Base-by-base conservation (phyloP, 2,329 filamentous ascomycete genomes). In the Monosporascus sp. region DNA sequence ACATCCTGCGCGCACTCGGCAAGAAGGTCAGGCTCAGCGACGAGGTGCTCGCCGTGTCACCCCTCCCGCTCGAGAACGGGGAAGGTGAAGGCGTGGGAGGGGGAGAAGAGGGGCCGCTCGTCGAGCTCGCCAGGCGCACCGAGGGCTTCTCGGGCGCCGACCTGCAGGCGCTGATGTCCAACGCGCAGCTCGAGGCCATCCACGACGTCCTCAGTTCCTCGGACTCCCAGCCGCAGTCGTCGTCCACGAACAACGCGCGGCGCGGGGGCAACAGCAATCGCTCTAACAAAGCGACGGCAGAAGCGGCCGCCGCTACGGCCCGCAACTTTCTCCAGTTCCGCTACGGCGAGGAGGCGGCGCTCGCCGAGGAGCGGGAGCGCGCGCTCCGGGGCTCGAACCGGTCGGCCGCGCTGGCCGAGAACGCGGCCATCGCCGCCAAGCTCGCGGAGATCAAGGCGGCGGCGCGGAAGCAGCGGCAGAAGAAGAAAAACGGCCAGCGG, bases 101-200 rank as follows among this genome's bases (percentile, higher is more conserved):
- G 3, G 7, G 18, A 26, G 24, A 14, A 2, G 74, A 78, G 22
- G 75, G 77, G 14, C 79, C 78, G 7, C 71, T 96, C 31, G 74
- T 73, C n/a, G 89, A 92, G 56, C 82, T 99, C 24, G 93, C 91
- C 0, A 77, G 76, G 17, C 78, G 84, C 17, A 97, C 93, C 0
- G 88, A 94, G 55, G 94, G 94, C 9, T 97, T 95, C 69, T 94
- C 90, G 0, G 94, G 94, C 14, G 94, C 94, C 1, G 94, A 99
- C 72, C 77, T 99, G 3, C 94, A 99, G 70, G 94, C 93, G 0
- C 81, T 99, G 7, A 86, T 97, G 44, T 97, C 96, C 64, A 99
- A 99, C 61, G 92, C 94, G 0, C 94, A 99, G 68, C 80, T 99
- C 6, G 93, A 97, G 73, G 94, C 94, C 28, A 97, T 99, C 59